These are phyloP conservation scores for Beauveria brongniartii DNA, from an alignment of 2,329 filamentous ascomycete species.

Conservation along the genomic window DNA sequence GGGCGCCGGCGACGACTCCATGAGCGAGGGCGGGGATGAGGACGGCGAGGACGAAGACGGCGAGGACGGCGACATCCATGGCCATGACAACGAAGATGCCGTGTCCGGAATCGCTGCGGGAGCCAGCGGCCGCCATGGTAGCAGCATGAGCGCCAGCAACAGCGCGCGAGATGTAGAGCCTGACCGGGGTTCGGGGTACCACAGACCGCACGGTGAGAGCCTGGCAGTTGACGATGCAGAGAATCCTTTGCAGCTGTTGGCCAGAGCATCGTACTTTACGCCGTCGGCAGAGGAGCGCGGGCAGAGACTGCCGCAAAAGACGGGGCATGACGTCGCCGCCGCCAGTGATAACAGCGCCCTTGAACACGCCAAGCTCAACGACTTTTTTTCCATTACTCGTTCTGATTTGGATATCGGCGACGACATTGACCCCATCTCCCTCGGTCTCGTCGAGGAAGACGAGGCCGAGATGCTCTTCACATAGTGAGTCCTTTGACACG, in stretches of 20 bases:
- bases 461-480: constrained; percentile 57
- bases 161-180: not conserved
- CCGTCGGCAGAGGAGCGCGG: constrained; percentile 35
- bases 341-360: constrained; percentile 25
- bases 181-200: not conserved
- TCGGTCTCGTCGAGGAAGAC: constrained; percentile 58
- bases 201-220: constrained; percentile 34
- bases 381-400: constrained; percentile 59
- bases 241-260: constrained; percentile 65
- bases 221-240: constrained; percentile 64
- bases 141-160: not conserved
- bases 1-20: constrained; percentile 14
- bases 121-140: not conserved
- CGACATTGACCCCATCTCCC: constrained; percentile 60
- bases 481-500: constrained; percentile 41
- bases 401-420: constrained; percentile 55
- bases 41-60: constrained; percentile 21
- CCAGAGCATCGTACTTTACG: constrained; percentile 61
- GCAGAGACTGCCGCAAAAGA: constrained; percentile 20
- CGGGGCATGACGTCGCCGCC: constrained; percentile 8
- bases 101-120: not conserved
- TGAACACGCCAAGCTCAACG: constrained; percentile 36
- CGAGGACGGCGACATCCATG: constrained; percentile 17
- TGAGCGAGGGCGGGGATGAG: constrained; percentile 9
- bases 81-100: constrained; percentile 18